Percentiles rank a stretch among this genome's conserved stretches.
These are phyloP conservation scores for Arthrobotrys sinensis DNA, from an alignment of 2,329 filamentous ascomycete species.

Conservation along the genomic window DNA sequence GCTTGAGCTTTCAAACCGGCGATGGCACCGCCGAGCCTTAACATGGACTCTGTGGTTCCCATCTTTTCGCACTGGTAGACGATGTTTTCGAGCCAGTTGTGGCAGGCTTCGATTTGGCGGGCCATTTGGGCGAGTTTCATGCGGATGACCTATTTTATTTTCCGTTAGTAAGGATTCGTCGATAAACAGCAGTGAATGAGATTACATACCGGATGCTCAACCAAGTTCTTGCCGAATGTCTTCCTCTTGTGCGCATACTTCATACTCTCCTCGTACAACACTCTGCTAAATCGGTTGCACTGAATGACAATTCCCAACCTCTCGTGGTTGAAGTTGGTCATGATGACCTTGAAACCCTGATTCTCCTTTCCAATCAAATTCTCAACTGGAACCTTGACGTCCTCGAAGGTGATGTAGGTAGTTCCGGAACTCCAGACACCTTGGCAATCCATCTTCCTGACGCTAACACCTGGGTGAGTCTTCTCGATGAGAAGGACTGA, in stretches of 20 bases:
- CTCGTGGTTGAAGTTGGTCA: constrained; percentile 99
- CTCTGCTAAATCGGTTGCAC: constrained; percentile 92
- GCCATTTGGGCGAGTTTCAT: constrained; percentile 99
- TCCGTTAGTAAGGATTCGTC: constrained; percentile 7
- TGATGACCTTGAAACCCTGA: constrained; percentile 95
- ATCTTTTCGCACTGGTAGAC: constrained; percentile 94
- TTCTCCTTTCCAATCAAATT: constrained; percentile 98
- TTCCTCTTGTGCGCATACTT: constrained; percentile 98
- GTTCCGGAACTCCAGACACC: constrained; percentile 96
- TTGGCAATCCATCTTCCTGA: constrained; percentile 97
- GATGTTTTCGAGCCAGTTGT: constrained; percentile 95
- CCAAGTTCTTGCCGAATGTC: constrained; percentile 96
- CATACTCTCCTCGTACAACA: constrained; percentile 96
- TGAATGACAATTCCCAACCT: constrained; percentile 99
- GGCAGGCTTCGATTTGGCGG: constrained; percentile 95
- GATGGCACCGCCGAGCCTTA: constrained; percentile 94
- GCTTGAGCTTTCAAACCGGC: constrained; percentile 93
- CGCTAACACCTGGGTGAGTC: constrained; percentile 85
- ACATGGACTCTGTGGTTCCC: constrained; percentile 94
- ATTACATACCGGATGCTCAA: constrained; percentile 79
- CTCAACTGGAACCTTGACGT: constrained; percentile 99
- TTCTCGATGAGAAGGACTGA: constrained; percentile 94
- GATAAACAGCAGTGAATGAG: not conserved
- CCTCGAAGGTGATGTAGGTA: constrained; percentile 97
- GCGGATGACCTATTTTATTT: constrained; percentile 79